Conservation (phyloP, 208 protist genomes). For the Crithidia expoeki region DNA sequence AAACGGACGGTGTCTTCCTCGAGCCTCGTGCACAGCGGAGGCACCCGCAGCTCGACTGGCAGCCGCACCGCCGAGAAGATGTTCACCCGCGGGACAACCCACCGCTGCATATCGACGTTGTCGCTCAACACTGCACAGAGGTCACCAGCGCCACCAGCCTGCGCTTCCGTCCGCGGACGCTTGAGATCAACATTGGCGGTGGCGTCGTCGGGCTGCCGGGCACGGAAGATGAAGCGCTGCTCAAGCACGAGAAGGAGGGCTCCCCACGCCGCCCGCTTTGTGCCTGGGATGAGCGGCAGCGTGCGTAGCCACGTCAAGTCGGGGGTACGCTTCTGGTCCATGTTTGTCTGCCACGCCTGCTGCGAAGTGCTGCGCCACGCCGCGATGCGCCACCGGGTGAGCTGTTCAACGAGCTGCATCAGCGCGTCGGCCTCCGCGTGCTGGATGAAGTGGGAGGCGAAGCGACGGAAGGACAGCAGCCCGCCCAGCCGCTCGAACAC, state of each 20-base stretch:
- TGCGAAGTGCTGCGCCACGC: conserved; percentile 66
- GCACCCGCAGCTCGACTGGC: conserved; percentile 64
- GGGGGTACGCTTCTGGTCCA: conserved; percentile 35
- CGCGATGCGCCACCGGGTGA: conserved; percentile 51
- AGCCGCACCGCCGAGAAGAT: conserved; percentile 57
- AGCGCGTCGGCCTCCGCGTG: conserved; percentile 36
- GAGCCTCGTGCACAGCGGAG: conserved; percentile 45
- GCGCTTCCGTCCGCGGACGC: conserved; percentile 36
- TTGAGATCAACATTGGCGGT: conserved; percentile 30
- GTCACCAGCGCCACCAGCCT: conserved; percentile 5
- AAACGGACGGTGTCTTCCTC: conserved; percentile 64
- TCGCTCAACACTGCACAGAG: conserved; percentile 44
- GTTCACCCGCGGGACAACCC: conserved; percentile 59
- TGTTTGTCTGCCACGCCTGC: conserved; percentile 71
- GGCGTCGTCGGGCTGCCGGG: conserved; percentile 33
- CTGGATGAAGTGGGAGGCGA: conserved; percentile 52
- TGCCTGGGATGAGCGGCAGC: conserved; percentile 48
- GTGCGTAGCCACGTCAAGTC: conserved; percentile 74
- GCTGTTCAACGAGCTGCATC: conserved; percentile 61
- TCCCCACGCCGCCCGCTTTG: conserved; percentile 54
- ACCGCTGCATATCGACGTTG: conserved; percentile 54
- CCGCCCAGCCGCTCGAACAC: conserved; percentile 74
- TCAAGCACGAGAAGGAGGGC: conserved; percentile 65
- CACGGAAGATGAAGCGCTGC: conserved; percentile 66
- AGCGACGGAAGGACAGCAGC: conserved; percentile 62